Percentiles rank a stretch among this genome's conserved stretches.
These are phyloP conservation scores for Alnus rubra DNA, from an alignment of 306 rosid species.

Conservation along the genomic window DNA sequence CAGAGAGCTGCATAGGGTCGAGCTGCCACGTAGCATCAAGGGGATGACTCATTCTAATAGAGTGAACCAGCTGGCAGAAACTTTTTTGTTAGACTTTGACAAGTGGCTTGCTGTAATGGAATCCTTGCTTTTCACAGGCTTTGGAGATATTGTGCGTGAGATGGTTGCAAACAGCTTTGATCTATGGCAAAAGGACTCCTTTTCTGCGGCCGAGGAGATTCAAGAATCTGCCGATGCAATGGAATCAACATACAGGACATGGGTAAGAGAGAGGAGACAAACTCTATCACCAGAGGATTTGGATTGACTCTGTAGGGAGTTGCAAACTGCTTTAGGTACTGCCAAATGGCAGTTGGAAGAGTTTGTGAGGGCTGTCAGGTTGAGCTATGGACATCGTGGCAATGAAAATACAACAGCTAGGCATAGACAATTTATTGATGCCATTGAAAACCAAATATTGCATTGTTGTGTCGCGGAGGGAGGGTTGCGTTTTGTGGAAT, in stretches of 20 bases:
- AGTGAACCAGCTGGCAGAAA: too few relatives aligned
- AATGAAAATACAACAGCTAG: slow-evolving; percentile 62
- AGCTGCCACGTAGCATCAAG: too few relatives aligned
- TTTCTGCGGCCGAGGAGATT: slow-evolving; percentile 96
- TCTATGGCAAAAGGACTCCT: slow-evolving; percentile 90
- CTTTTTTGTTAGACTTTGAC: too few relatives aligned
- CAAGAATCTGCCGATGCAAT: slow-evolving; percentile 96
- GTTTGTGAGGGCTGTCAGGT: slow-evolving; percentile 81
- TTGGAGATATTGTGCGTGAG: slow-evolving; percentile 10
- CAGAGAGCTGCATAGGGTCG: too few relatives aligned
- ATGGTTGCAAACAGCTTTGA: slow-evolving; percentile 85
- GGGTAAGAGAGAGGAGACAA: slow-evolving; percentile 77
- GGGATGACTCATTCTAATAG: too few relatives aligned
- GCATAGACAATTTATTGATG: slow-evolving; percentile 81
- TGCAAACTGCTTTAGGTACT: slow-evolving; percentile 94
- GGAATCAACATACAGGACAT: slow-evolving; percentile 84
- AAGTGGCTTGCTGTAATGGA: too few relatives aligned
- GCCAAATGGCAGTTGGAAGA: slow-evolving; percentile 99
- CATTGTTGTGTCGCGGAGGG: not conserved
- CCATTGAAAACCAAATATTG: slow-evolving; percentile 79
- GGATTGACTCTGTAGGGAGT: slow-evolving; percentile 72
- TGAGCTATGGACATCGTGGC: slow-evolving; percentile 62
- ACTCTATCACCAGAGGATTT: slow-evolving; percentile 40
- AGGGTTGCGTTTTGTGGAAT: too few relatives aligned
- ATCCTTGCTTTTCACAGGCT: too few relatives aligned